phyloP scores from a whole-genome alignment of 2,329 filamentous ascomycete species.

The Trichoderma koningii region DNA sequence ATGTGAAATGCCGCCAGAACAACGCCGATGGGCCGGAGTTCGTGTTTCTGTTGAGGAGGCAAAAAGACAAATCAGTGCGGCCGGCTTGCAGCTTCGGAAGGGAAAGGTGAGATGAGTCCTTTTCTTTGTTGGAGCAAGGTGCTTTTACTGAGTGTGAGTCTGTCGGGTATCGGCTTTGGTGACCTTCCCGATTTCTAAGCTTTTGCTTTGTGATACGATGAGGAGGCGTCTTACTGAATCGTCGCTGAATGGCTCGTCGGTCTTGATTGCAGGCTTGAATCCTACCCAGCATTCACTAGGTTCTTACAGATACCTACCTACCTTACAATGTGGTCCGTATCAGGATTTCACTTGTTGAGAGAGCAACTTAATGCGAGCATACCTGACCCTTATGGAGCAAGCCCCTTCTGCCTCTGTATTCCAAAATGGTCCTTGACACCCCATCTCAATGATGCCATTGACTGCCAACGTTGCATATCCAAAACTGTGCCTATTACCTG shows the following conservation, averaged over 20 bases:
- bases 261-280: too few species aligned
- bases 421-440: not conserved
- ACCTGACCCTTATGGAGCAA: not conserved
- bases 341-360: not conserved
- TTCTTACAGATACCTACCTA: too few species aligned
- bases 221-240: too few species aligned
- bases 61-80: not conserved
- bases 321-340: not conserved
- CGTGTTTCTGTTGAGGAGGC: not conserved
- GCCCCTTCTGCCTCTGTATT: not conserved
- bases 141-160: too few species aligned
- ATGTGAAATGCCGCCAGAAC: not conserved
- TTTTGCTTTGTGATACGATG: too few species aligned
- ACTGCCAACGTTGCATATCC: not conserved
- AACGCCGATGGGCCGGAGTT: conserved; percentile 20
- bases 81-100: not conserved
- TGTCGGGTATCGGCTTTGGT: not conserved
- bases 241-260: not conserved
- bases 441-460: not conserved
- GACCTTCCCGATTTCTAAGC: too few species aligned
- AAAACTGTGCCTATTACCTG: too few species aligned
- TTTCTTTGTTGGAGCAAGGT: too few species aligned
- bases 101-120: not conserved
- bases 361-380: not conserved
- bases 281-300: too few species aligned